Base-by-base conservation (phyloP, 2,329 filamentous ascomycete species). In the Pseudohalonectria lignicola region DNA sequence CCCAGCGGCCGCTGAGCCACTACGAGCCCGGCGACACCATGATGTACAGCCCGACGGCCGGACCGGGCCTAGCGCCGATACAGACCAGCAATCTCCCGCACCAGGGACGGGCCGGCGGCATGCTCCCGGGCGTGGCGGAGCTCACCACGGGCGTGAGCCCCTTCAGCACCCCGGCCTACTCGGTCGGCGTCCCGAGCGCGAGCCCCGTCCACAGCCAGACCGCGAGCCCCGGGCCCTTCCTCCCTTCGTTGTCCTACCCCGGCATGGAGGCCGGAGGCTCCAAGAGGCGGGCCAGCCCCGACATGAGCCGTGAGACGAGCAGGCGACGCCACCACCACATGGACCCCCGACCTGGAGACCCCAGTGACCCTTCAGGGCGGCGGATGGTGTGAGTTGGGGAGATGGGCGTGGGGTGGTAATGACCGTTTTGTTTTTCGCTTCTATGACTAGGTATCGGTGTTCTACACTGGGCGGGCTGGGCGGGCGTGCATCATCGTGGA, bases 111-210 rank as follows among this genome's bases (percentile, higher is more conserved):
- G 56, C 57, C n/a, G 58, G 57, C 5, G 66, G 61, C 1, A 60
- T 71, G 43, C 59, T 81, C n/a, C 76, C 76, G 2, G 68, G 74
- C 36, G 64, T 81, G 13, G 69, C 71, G 26, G 76, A 81, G 51
- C 64, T 81, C 47, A 80, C 76, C 2, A 79, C 75, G 0, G 76
- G 76, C 11, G 62, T 78, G 23, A 76, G 69, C 45, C 71, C 74
- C 1, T 79, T 79, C 51, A 71, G 61, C 45, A 71, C 70, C n/a
- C 69, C 71, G 29, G 68, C 71, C 1, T 74, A 73, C 49, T 64
- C 67, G 7, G 53, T 63, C 37, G 59, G 59, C 21, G 53, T 57
- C 7, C 56, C 62, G 3, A 61, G 51, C 29, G 53, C 54, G 33
- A 60, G 61, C 43, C 53, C 57, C 19, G 49, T 58, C 20, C 50